Percentiles rank a stretch among this genome's conserved stretches.
Conservation (phyloP, 208 protist genomes). For the Endotrypanum monterogeii region DNA sequence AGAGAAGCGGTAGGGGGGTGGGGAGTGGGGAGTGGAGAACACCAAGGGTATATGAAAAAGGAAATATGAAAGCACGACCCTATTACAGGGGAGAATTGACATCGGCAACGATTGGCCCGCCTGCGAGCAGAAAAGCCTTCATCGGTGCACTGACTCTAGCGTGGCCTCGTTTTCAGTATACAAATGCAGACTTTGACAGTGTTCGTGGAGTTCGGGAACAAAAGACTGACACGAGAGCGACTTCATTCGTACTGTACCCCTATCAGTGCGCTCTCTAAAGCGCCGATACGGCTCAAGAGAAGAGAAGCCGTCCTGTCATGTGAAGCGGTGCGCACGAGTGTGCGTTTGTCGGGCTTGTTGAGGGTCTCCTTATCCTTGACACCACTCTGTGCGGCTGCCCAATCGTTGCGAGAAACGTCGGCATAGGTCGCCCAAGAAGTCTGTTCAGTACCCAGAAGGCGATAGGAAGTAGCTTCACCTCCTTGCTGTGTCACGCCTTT, state of each 20-base stretch:
- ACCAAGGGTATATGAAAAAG: not conserved
- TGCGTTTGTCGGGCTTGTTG: not conserved
- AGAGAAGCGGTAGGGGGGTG: too few relatives aligned
- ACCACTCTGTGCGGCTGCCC: not conserved
- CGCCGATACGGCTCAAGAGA: constrained; percentile 2
- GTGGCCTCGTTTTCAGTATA: not conserved
- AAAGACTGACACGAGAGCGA: not conserved
- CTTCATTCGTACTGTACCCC: constrained; percentile 24
- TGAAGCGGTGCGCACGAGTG: not conserved
- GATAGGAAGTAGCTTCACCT: not conserved
- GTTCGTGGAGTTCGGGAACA: not conserved
- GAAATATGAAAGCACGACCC: too few relatives aligned
- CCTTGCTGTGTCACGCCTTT: not conserved
- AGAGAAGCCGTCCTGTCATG: not conserved
- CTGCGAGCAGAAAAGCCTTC: not conserved
- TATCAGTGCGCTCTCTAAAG: constrained; percentile 17
- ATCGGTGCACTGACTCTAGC: not conserved
- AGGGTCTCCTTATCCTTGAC: not conserved
- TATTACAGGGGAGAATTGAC: not conserved
- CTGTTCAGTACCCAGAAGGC: not conserved
- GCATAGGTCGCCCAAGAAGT: constrained; percentile 1
- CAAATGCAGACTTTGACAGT: not conserved
- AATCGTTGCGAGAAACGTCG: not conserved
- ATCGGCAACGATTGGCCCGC: not conserved
- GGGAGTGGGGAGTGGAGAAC: too few relatives aligned